These are phyloP conservation scores for Basidiobolus meristosporus DNA, from an alignment of 371 early-diverging fungal genomes.

Conservation along the genomic window DNA sequence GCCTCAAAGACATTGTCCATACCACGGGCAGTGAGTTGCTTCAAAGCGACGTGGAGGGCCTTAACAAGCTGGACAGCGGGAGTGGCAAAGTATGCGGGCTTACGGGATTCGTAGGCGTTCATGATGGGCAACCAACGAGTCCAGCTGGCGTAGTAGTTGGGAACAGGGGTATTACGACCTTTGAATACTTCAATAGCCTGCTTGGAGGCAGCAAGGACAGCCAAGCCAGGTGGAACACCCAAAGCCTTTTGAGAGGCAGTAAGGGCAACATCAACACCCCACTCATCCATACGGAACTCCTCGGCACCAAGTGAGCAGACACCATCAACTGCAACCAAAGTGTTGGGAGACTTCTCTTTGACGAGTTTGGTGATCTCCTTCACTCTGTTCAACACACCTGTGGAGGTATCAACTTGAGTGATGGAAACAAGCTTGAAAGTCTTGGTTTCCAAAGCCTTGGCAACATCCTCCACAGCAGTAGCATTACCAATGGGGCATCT, in stretches of 20 bases:
- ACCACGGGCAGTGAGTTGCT: constrained; percentile 38
- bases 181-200: constrained; percentile 50
- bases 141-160: constrained; percentile 63
- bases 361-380: constrained; percentile 57
- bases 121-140: constrained; percentile 82
- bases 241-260: constrained; percentile 93
- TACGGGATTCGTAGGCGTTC: constrained; percentile 81
- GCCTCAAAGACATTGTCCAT: constrained; percentile 48
- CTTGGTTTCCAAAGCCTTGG: constrained; percentile 16
- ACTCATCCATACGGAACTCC: constrained; percentile 76
- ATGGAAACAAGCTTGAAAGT: constrained; percentile 75
- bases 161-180: constrained; percentile 45
- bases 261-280: constrained; percentile 75
- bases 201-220: constrained; percentile 61
- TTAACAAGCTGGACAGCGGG: constrained; percentile 87
- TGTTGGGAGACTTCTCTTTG: constrained; percentile 58
- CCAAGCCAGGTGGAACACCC: constrained; percentile 75
- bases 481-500: constrained; percentile 32
- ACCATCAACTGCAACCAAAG: constrained; percentile 87
- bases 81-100: constrained; percentile 88
- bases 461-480: constrained; percentile 35
- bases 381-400: constrained; percentile 76
- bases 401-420: constrained; percentile 93
- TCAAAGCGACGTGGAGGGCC: constrained; percentile 70
- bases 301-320: constrained; percentile 93